Percentiles rank a stretch among this genome's conserved stretches.
phyloP scores from a whole-genome alignment of 1,284 basidiomycete genomes.

The Chalciporus piperatoides region DNA sequence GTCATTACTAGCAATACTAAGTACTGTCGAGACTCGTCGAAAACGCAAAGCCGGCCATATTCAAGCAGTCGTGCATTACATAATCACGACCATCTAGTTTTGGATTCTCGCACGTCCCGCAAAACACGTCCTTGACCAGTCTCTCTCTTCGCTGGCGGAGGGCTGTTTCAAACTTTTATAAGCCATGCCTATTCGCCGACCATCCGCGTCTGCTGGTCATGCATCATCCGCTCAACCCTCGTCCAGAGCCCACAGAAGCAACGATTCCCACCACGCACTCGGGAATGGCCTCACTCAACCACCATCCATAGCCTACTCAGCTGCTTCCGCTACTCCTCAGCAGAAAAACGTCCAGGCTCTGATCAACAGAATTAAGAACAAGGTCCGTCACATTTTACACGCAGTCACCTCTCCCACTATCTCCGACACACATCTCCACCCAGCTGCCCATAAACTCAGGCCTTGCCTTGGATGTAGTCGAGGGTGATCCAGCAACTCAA shows the following conservation, averaged over 20 bases:
- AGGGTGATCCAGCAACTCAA: slow-evolving; percentile 68
- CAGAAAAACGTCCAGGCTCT: slow-evolving; percentile 70
- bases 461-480: slow-evolving; percentile 64
- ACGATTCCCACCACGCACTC: slow-evolving; percentile 47
- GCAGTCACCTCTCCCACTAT: background rate
- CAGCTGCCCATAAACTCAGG: slow-evolving; percentile 89
- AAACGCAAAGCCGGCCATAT: too few species aligned
- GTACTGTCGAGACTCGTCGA: too few species aligned
- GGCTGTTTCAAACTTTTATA: slow-evolving; percentile 7
- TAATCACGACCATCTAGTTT: slow-evolving; percentile 17
- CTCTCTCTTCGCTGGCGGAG: slow-evolving; percentile 6
- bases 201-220: slow-evolving; percentile 44
- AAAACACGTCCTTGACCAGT: slow-evolving; percentile 9
- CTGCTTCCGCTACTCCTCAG: slow-evolving; percentile 50
- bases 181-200: slow-evolving; percentile 44
- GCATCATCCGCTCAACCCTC: slow-evolving; percentile 23
- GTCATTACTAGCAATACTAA: too few species aligned
- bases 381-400: slow-evolving; percentile 39
- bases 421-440: background rate
- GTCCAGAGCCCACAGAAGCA: slow-evolving; percentile 44
- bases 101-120: slow-evolving; percentile 24
- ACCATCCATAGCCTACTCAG: slow-evolving; percentile 34
- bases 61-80: too few species aligned
- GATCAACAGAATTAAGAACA: slow-evolving; percentile 69
- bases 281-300: slow-evolving; percentile 34